A percentile compares a stretch with the other conserved stretches of the same genome.
Conservation (phyloP, 2,329 filamentous ascomycete species). For the Pseudogymnoascus sp. region DNA sequence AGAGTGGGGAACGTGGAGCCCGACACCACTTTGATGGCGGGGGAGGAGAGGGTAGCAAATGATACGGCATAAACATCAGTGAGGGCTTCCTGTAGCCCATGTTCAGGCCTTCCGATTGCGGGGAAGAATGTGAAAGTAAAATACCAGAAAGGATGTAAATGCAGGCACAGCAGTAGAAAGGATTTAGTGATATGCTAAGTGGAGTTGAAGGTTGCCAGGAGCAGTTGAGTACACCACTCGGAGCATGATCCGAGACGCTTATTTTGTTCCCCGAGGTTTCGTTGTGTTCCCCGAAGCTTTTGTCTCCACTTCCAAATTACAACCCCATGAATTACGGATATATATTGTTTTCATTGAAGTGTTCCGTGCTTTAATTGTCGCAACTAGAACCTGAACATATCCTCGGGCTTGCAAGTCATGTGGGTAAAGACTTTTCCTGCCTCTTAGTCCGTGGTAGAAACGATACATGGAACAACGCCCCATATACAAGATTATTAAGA, state of each 20-base stretch:
- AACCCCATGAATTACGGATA: neutral
- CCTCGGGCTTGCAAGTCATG: neutral
- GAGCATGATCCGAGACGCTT: neutral
- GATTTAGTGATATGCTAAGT: neutral
- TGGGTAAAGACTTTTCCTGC: neutral
- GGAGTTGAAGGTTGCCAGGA: neutral
- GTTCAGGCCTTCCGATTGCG: neutral
- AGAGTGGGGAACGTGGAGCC: neutral
- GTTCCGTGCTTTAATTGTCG: neutral
- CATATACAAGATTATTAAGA: neutral
- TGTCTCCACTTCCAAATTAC: neutral
- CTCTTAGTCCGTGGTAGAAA: neutral
- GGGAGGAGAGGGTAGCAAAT: neutral
- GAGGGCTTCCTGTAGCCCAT: neutral
- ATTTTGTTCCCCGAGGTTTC: neutral
- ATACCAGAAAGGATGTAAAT: neutral
- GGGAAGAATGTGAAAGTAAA: neutral
- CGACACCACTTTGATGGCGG: neutral
- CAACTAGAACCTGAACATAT: neutral
- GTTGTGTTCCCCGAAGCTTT: neutral
- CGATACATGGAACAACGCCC: neutral
- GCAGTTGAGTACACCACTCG: neutral
- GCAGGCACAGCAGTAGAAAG: neutral
- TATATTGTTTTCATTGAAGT: neutral
- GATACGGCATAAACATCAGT: neutral